These are phyloP conservation scores for Aspergillus baeticus DNA, from an alignment of 495 filamentous ascomycete genomes.

Conservation along the genomic window DNA sequence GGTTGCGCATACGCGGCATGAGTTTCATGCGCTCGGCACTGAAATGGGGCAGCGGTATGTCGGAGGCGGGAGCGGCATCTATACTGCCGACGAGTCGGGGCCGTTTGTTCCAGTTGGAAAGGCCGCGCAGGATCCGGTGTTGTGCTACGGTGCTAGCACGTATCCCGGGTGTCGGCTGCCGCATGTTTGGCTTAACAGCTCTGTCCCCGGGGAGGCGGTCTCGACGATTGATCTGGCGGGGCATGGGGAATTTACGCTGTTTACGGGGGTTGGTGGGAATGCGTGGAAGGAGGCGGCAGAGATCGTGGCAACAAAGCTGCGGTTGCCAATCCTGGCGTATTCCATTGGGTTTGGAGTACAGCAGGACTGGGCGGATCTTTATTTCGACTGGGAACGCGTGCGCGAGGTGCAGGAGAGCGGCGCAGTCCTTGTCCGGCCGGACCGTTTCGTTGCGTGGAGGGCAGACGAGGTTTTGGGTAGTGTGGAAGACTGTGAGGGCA, in stretches of 20 bases:
- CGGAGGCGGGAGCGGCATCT: constrained; percentile 23
- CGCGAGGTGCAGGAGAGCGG: constrained; percentile 36
- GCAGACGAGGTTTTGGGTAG: no score
- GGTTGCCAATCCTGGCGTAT: constrained; percentile 38
- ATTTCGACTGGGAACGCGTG: constrained; percentile 41
- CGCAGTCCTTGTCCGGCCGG: constrained; percentile 41
- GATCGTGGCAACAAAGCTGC: constrained; percentile 23
- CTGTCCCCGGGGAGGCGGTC: constrained; percentile 28
- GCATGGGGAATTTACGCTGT: constrained; percentile 42
- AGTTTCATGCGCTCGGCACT: constrained; percentile 46
- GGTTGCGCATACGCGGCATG: constrained; percentile 34
- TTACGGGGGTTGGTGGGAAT: constrained; percentile 45
- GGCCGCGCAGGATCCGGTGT: constrained; percentile 22
- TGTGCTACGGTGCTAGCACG: constrained; percentile 23
- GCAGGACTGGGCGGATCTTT: constrained; percentile 46
- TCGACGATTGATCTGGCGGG: constrained; percentile 52
- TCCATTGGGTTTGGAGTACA: constrained; percentile 42
- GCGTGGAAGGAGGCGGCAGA: constrained; percentile 42
- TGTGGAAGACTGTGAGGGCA: no score
- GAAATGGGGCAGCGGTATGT: constrained; percentile 48
- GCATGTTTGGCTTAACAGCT: constrained; percentile 50
- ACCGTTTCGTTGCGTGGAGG: constrained; percentile 42
- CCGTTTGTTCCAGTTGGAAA: neutral
- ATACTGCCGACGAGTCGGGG: constrained; percentile 7
- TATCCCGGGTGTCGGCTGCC: constrained; percentile 49